phyloP scores from a whole-genome alignment of 1,284 basidiomycete species.

The Xerocomus amazonicus region DNA sequence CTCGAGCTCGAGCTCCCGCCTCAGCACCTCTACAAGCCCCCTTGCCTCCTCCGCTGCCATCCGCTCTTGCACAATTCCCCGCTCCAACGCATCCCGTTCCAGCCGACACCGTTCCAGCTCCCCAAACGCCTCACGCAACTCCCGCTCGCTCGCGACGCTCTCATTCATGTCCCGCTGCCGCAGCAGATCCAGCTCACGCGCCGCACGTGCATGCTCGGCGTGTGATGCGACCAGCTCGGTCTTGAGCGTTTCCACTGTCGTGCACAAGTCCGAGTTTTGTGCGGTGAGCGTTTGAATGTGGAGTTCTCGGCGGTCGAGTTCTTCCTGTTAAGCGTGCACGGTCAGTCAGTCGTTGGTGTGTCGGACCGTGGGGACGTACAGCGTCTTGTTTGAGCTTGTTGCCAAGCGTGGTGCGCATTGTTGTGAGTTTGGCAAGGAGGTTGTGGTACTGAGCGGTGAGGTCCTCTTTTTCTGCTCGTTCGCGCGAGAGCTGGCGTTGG shows the following conservation, averaged over 20 bases:
- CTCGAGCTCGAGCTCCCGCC: slow-evolving; percentile 67
- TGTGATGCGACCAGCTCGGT: slow-evolving; percentile 73
- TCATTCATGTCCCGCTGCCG: slow-evolving; percentile 67
- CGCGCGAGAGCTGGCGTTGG: slow-evolving; percentile 55
- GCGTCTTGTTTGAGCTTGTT: slow-evolving; percentile 97
- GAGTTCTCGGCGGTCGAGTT: slow-evolving; percentile 87
- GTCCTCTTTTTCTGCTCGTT: slow-evolving; percentile 79
- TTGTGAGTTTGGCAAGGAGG: slow-evolving; percentile 84
- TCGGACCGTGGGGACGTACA: slow-evolving; percentile 49
- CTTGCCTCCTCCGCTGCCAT: slow-evolving; percentile 67
- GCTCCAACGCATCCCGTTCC: slow-evolving; percentile 88
- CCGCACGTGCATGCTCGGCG: slow-evolving; percentile 67
- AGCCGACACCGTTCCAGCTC: slow-evolving; percentile 82
- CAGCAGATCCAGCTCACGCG: slow-evolving; percentile 65
- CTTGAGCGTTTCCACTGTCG: slow-evolving; percentile 72
- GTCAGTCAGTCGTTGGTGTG: too few species aligned
- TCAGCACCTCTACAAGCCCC: slow-evolving; percentile 52
- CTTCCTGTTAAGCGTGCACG: slow-evolving; percentile 60
- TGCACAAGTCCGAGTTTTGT: slow-evolving; percentile 71
- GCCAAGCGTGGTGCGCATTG: slow-evolving; percentile 90
- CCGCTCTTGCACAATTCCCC: slow-evolving; percentile 71
- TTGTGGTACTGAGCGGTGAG: slow-evolving; percentile 83
- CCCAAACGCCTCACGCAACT: slow-evolving; percentile 73
- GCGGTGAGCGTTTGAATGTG: slow-evolving; percentile 71
- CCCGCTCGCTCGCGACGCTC: slow-evolving; percentile 69